Evolutionary conservation across 2,329 filamentous ascomycete species (phyloP).

Genomic region (Cordyceps fumosorosea): DNA sequence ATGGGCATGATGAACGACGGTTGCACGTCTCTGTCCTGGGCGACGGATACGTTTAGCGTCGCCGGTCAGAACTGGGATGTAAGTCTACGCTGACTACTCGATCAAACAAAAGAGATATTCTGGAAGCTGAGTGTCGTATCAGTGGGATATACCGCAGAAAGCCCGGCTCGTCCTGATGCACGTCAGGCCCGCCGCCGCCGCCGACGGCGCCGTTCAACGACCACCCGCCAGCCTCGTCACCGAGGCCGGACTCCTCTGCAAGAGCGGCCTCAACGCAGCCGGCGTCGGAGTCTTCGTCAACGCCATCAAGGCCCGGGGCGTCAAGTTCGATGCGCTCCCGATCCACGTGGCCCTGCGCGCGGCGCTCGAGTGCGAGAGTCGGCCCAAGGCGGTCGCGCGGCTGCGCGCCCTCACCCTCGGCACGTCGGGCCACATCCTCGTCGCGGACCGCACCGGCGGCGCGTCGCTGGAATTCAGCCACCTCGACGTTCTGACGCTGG

Average conservation of each 20-base stretch:
- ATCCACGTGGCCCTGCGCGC: background rate
- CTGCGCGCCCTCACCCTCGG: background rate
- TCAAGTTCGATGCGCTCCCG: background rate
- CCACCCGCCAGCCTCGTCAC: background rate
- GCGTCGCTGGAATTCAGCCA: background rate
- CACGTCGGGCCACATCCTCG: background rate
- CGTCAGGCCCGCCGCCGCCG: background rate
- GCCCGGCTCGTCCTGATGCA: background rate
- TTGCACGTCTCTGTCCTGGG: no score
- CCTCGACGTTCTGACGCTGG: background rate
- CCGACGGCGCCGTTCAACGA: background rate
- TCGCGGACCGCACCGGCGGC: background rate
- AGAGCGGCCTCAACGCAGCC: background rate
- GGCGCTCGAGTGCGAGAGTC: background rate
- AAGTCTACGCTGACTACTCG: background rate
- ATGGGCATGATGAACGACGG: no score
- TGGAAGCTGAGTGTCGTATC: background rate
- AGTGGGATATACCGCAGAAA: background rate
- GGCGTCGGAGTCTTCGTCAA: background rate
- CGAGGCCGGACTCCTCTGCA: background rate
- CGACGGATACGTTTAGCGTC: background rate
- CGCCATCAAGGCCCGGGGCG: background rate
- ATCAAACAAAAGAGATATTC: background rate
- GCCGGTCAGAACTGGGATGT: background rate
- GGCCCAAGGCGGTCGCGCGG: background rate